A percentile compares a stretch with the other conserved stretches of the same genome.
phyloP scores from a whole-genome alignment of 441 rosid genomes.

The Corymbia citriodora region DNA sequence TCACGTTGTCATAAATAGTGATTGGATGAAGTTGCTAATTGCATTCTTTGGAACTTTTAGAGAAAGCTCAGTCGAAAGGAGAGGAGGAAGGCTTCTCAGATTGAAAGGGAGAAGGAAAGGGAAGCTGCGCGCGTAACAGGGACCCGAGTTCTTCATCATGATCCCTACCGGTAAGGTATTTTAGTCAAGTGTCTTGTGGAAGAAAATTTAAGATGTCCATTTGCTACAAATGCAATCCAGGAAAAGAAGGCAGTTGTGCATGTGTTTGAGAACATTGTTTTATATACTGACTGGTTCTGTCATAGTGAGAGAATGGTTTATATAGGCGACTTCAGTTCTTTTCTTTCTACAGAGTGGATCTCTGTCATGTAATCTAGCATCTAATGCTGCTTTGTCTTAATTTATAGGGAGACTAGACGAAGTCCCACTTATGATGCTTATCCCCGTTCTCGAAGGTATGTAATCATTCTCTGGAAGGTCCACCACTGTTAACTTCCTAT shows the following conservation, averaged over 20 bases:
- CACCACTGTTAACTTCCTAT: neutral
- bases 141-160: slow-evolving; percentile 61
- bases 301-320: neutral
- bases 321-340: neutral
- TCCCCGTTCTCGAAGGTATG: slow-evolving; percentile 73
- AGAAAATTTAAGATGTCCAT: neutral
- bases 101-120: slow-evolving; percentile 86
- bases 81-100: slow-evolving; percentile 91
- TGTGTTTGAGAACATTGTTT: neutral
- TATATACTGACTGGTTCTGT: neutral
- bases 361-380: neutral
- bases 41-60: slow-evolving; percentile 28
- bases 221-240: neutral
- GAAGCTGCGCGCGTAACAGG: slow-evolving; percentile 67
- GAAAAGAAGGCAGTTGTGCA: neutral
- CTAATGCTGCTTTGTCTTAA: neutral
- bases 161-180: slow-evolving; percentile 78
- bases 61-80: slow-evolving; percentile 94
- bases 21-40: neutral
- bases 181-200: neutral
- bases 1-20: neutral
- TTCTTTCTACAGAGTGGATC: neutral
- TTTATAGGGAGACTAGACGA: slow-evolving; percentile 69
- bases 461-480: neutral
- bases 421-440: slow-evolving; percentile 99